phyloP scores from a whole-genome alignment of 768 basidiomycete genomes.

The Termitomyces sp. region DNA sequence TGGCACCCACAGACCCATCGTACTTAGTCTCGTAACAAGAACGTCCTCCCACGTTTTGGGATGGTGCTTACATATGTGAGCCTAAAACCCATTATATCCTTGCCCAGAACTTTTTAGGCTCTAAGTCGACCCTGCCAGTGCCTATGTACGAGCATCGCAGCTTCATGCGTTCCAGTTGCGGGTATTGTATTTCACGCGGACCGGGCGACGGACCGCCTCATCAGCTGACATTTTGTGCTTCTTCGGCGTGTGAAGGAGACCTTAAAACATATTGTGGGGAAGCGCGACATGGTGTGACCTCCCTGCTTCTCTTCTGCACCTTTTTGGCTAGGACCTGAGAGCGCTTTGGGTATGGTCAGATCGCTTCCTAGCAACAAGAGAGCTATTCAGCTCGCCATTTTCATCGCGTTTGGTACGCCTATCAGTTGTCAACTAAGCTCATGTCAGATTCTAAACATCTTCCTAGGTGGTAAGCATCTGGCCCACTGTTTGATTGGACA shows the following conservation, averaged over 20 bases:
- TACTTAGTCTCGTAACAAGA: too few relatives aligned
- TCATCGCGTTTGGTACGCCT: constrained; percentile 69
- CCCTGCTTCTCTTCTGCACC: constrained; percentile 23
- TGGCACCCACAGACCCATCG: neutral
- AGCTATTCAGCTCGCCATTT: constrained; percentile 63
- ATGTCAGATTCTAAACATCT: neutral
- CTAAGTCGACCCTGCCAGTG: neutral
- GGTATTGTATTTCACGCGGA: constrained; percentile 9
- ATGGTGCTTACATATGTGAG: too few relatives aligned
- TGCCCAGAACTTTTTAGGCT: neutral
- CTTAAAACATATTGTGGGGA: constrained; percentile 15
- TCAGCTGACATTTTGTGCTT: constrained; percentile 19
- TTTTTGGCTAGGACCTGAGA: constrained; percentile 9
- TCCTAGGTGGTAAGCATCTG: constrained; percentile 19
- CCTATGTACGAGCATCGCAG: neutral
- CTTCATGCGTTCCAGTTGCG: constrained; percentile 1
- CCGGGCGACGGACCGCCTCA: constrained; percentile 21
- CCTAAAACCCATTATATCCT: neutral
- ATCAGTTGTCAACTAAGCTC: neutral
- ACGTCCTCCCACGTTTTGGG: too few relatives aligned
- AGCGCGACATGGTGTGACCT: constrained; percentile 11
- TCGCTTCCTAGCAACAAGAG: constrained; percentile 61
- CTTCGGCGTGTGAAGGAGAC: constrained; percentile 7
- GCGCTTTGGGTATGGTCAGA: constrained; percentile 25
- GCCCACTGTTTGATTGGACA: neutral